Evolutionary conservation across 2,329 filamentous ascomycete genomes (phyloP).

Genomic region (Pseudocercospora eumusae): DNA sequence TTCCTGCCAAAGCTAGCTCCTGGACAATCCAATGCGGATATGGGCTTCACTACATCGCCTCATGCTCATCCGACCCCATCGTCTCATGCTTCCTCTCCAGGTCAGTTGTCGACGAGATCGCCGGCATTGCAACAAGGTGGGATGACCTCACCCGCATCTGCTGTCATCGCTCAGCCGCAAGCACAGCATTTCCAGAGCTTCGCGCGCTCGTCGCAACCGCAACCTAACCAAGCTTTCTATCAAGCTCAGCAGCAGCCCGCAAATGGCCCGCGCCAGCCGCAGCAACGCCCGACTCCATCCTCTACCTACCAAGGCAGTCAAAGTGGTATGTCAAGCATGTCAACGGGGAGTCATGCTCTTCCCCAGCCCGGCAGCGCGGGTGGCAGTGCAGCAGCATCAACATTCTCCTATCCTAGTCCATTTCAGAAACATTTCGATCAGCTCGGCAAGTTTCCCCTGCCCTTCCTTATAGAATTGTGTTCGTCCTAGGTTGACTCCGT

Average conservation of each 20-base stretch:
- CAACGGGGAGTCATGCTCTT: constrained; percentile 27
- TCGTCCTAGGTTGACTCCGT: constrained; percentile 68
- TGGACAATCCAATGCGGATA: constrained; percentile 44
- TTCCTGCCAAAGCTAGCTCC: constrained; percentile 42
- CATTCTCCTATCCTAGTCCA: constrained; percentile 75
- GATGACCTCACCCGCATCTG: constrained; percentile 62
- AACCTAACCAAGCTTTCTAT: constrained; percentile 47
- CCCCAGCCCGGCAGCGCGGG: constrained; percentile 41
- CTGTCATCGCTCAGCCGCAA: constrained; percentile 56
- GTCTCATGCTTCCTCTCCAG: constrained; percentile 72
- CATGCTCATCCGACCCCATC: constrained; percentile 79
- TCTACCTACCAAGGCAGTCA: constrained; percentile 33
- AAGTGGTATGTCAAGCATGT: constrained; percentile 39
- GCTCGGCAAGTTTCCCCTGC: constrained; percentile 75
- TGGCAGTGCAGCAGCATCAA: constrained; percentile 33
- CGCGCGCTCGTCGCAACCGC: constrained; percentile 45
- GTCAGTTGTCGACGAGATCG: constrained; percentile 58
- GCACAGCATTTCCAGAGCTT: constrained; percentile 47
- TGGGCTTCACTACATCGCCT: constrained; percentile 58
- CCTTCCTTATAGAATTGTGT: constrained; percentile 61
- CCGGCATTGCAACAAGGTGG: constrained; percentile 62
- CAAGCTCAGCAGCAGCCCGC: constrained; percentile 44
- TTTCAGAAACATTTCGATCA: constrained; percentile 96
- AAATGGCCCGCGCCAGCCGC: constrained; percentile 29
- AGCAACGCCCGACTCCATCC: constrained; percentile 25